Evolutionary conservation across 768 basidiomycete genomes (phyloP).

Genomic region (Rhodosporidiobolus odoratus): DNA sequence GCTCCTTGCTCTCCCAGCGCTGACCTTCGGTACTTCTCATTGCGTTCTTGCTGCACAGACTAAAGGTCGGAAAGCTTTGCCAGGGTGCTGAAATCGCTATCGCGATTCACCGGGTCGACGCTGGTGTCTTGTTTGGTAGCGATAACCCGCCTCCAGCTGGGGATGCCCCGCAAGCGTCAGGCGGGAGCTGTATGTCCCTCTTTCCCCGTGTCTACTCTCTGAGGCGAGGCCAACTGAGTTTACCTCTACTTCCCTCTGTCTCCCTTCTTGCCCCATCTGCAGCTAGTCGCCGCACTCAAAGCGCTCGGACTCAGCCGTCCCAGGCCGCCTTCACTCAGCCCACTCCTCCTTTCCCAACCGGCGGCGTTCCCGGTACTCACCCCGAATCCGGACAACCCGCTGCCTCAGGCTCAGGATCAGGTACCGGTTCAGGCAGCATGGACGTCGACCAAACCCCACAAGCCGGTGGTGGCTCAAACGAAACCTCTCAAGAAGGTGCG

Average conservation of each 20-base stretch:
- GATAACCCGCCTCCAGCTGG: not conserved
- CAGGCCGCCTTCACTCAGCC: not conserved
- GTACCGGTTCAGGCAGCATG: not conserved
- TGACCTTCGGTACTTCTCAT: not conserved
- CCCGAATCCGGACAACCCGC: conserved; percentile 10
- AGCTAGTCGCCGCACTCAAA: not conserved
- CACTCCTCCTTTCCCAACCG: conserved; percentile 30
- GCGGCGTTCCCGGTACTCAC: conserved; percentile 26
- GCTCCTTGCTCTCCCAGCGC: not conserved
- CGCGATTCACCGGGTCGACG: conserved; percentile 5
- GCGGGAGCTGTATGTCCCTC: not conserved
- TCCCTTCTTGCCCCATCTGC: not conserved
- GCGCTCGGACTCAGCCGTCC: not conserved
- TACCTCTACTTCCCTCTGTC: not conserved
- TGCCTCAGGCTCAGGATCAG: too few species aligned
- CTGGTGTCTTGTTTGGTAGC: not conserved
- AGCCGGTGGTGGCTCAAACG: not conserved
- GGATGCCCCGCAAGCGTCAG: not conserved
- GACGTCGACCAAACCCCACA: not conserved
- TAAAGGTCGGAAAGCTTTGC: conserved; percentile 4
- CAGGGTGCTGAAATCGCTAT: not conserved
- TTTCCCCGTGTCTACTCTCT: too few species aligned
- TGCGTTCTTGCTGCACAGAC: not conserved
- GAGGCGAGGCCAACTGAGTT: too few species aligned
- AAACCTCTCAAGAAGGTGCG: not conserved